Evolutionary conservation across 2,329 filamentous ascomycete species (phyloP).

Genomic region (Aspergillus neotritici): DNA sequence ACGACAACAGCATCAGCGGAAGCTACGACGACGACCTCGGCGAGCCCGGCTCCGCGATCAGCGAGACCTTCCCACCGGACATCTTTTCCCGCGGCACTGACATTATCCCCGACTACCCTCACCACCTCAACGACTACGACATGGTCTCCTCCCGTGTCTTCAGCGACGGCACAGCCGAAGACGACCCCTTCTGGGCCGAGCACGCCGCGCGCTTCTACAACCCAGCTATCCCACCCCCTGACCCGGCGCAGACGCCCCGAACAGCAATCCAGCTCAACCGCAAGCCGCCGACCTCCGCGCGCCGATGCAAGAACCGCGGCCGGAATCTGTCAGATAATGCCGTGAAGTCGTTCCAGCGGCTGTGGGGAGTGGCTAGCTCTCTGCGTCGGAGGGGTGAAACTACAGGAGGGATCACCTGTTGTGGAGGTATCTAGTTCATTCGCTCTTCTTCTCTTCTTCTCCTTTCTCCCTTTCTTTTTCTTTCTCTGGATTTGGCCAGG

Average conservation of each 20-base stretch:
- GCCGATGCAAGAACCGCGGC: too few relatives aligned
- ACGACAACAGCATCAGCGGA: too few relatives aligned
- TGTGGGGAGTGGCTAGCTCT: too few relatives aligned
- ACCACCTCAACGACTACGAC: neutral
- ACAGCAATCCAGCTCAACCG: too few relatives aligned
- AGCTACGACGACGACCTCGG: conserved; percentile 24
- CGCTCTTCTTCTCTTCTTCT: neutral
- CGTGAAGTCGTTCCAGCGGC: too few relatives aligned
- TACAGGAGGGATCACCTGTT: neutral
- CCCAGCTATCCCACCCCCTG: too few relatives aligned
- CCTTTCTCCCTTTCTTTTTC: conserved; percentile 2
- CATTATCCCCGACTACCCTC: neutral
- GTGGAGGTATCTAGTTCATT: conserved; percentile 1
- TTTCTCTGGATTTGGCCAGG: conserved; percentile 4
- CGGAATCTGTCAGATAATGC: too few relatives aligned
- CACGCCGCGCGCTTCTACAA: too few relatives aligned
- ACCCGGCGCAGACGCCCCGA: too few relatives aligned
- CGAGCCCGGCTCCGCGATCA: conserved; percentile 25
- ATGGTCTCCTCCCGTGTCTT: neutral
- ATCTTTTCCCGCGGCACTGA: neutral
- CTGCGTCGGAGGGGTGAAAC: neutral
- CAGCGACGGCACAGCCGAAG: too few relatives aligned
- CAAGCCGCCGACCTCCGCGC: too few relatives aligned
- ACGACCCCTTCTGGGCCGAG: too few relatives aligned
- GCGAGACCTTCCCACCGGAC: conserved; percentile 3